These are phyloP conservation scores for Rhynchospora pubera DNA, from an alignment of 176 grass and related monocot genomes.

Conservation along the genomic window DNA sequence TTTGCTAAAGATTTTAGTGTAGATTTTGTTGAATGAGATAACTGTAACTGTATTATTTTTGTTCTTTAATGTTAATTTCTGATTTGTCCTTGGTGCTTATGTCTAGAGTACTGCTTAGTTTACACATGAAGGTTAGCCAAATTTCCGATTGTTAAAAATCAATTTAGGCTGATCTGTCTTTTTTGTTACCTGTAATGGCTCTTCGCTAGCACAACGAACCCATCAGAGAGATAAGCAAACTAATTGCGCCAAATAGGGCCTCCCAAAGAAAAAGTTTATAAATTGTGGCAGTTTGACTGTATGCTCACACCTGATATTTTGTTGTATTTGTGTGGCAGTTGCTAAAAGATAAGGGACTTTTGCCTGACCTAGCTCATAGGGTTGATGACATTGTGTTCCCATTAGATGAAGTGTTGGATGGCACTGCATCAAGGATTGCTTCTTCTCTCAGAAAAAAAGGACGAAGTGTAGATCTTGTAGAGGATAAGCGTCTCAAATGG, in stretches of 20 bases:
- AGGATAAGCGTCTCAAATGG: conserved; percentile 90
- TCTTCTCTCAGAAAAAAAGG: conserved; percentile 60
- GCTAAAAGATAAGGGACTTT: conserved; percentile 65
- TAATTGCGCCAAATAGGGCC: neutral
- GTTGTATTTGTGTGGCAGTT: conserved; percentile 36
- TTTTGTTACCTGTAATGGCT: neutral
- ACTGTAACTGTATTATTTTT: too few relatives aligned
- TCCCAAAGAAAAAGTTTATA: neutral
- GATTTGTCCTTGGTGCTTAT: too few relatives aligned
- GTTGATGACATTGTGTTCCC: conserved; percentile 77
- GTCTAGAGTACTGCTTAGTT: neutral
- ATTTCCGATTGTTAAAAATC: neutral
- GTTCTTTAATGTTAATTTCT: too few relatives aligned
- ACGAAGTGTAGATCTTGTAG: conserved; percentile 57
- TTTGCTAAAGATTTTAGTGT: neutral
- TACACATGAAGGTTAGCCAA: neutral
- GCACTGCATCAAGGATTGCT: conserved; percentile 48
- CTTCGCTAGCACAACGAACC: neutral
- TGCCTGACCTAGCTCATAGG: conserved; percentile 53
- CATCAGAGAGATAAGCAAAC: neutral
- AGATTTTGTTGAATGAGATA: neutral
- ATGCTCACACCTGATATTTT: conserved; percentile 3
- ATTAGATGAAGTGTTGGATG: conserved; percentile 65
- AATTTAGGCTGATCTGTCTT: neutral
- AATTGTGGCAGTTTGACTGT: conserved; percentile 1